Base-by-base conservation (phyloP, 176 grass and related monocot species). In the Carex littledalei region DNA sequence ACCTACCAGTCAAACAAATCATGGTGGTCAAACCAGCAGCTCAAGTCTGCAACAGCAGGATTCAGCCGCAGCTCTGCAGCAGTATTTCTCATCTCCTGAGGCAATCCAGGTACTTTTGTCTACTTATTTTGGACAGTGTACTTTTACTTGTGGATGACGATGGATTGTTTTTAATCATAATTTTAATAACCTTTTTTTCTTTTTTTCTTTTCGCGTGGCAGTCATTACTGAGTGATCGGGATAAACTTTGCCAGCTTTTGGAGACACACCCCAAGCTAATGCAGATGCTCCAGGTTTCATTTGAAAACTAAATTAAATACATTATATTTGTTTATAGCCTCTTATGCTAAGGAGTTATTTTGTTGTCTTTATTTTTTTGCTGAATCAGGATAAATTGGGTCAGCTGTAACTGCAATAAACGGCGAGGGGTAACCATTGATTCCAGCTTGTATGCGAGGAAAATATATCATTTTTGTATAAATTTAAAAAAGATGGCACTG, bases 271-370 rank as follows among this genome's bases (percentile, higher is more conserved):
- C 95, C 26, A 98, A 95, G 86, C 87, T 98, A 78, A 98, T 98
- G 95, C 89, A 98, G 84, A 98, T 98, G 95, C 95, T 98, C 80
- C 95, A 98, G 95, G 95, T 97, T 88, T 84, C 70, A 70, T 89
- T 16, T 60, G 32, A 54, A 52, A 32, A 76, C 20, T 84, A 50
- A 85, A 52, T 77, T 54, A 14, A 64, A 16, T 59, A 3, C 26
- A 71, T 6, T 13, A 17, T 37, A 24, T 17, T 63, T 57, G n/a
- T 31, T 37, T 79, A 50, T 71, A 76, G 17, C 55, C 37, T 89
- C 55, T 4, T 75, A 26, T 50, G 41, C 3, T 52, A 50, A 31
- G 60, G 45, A 54, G 49, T 35, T 29, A 58, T 79, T 13, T 2
- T 72, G 1, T 63, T 88, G 26, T 32, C 29, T 49, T 64, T 70